phyloP scores from a whole-genome alignment of 164 flowering plant species.

The Annona cherimola region DNA sequence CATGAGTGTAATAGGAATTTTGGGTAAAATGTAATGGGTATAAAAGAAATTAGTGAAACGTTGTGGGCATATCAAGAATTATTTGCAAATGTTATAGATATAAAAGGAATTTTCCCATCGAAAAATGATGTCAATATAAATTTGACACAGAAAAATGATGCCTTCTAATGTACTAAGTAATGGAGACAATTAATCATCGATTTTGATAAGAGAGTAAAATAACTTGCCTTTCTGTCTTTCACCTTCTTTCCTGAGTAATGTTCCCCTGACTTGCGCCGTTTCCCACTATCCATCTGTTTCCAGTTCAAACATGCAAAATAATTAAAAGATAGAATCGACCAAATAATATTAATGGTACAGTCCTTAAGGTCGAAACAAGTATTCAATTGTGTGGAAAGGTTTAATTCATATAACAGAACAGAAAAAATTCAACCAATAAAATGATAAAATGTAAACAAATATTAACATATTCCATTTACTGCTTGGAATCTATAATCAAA shows the following conservation, averaged over 20 bases:
- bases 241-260: constrained; percentile 50
- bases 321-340: not conserved
- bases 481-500: not conserved
- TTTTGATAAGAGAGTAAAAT: not conserved
- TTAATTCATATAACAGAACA: not conserved
- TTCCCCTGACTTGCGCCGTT: constrained; percentile 81
- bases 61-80: no score
- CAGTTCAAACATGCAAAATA: not conserved
- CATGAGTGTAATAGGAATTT: no score
- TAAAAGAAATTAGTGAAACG: no score
- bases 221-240: constrained; percentile 63
- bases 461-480: not conserved
- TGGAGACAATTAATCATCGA: not conserved
- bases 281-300: constrained; percentile 37
- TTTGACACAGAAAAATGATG: not conserved
- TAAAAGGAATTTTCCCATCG: no score
- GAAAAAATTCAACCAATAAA: not conserved
- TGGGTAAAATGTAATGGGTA: no score
- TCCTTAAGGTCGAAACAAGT: not conserved
- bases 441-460: not conserved
- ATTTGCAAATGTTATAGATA: no score
- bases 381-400: not conserved
- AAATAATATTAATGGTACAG: not conserved
- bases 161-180: not conserved
- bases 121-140: no score